A percentile compares a stretch with the other conserved stretches of the same genome.
Conservation (phyloP, 2,329 filamentous ascomycete species). For the Alternaria panax region DNA sequence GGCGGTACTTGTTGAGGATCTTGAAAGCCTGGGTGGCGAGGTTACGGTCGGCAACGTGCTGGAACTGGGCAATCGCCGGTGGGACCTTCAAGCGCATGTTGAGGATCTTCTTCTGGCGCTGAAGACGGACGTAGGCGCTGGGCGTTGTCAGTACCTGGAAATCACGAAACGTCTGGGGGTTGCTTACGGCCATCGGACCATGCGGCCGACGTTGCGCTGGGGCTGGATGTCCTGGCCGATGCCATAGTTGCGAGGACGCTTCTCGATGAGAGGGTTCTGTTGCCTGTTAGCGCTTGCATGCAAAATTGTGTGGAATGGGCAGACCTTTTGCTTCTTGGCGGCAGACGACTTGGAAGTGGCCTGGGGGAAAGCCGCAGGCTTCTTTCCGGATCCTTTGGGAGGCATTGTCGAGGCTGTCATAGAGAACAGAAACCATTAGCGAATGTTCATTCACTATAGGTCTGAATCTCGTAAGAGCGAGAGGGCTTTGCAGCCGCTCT, state of each 20-base stretch:
- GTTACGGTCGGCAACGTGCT: constrained; percentile 75
- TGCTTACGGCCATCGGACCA: constrained; percentile 78
- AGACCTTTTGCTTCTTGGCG: constrained; percentile 97
- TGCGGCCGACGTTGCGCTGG: constrained; percentile 76
- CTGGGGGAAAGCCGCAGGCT: constrained; percentile 74
- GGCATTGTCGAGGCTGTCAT: constrained; percentile 86
- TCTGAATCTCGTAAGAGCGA: constrained; percentile 50
- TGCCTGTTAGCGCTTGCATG: constrained; percentile 28
- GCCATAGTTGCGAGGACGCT: constrained; percentile 95
- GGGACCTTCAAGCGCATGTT: constrained; percentile 99
- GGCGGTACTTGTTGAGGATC: constrained; percentile 99
- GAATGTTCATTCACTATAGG: constrained; percentile 68
- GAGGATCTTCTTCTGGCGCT: constrained; percentile 95
- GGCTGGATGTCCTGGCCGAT: constrained; percentile 89
- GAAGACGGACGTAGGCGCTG: constrained; percentile 84
- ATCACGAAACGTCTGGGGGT: neutral
- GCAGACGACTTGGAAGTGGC: constrained; percentile 71
- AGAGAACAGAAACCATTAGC: constrained; percentile 99
- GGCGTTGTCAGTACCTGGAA: neutral
- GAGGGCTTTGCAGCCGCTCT: constrained; percentile 48
- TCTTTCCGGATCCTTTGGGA: constrained; percentile 92
- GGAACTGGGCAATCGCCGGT: constrained; percentile 96
- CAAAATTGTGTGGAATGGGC: neutral
- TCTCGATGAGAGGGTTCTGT: constrained; percentile 99
- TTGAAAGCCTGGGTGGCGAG: constrained; percentile 95